These are phyloP conservation scores for Petasospora rhodanensis DNA, from an alignment of 1,139 yeast species.

Conservation along the genomic window DNA sequence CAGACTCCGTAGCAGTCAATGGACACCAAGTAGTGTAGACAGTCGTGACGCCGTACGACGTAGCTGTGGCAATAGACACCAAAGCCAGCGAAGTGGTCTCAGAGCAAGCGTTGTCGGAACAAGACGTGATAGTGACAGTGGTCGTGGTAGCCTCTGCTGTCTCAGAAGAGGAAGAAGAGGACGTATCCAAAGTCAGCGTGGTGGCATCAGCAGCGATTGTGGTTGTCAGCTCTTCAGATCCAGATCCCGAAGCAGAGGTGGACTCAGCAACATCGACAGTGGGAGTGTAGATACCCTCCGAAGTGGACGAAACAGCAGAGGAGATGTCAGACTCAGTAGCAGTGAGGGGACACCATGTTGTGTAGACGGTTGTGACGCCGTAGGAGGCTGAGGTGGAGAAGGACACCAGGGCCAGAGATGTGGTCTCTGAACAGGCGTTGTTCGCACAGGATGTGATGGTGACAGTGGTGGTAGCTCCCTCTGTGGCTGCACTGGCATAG, in stretches of 20 bases:
- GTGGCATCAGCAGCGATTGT: neutral
- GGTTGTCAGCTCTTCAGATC: neutral
- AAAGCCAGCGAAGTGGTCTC: slow-evolving; percentile 33
- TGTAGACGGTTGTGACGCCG: slow-evolving; percentile 26
- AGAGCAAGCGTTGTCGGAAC: slow-evolving; percentile 1
- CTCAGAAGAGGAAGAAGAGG: neutral
- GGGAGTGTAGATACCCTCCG: no score
- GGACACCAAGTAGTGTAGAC: slow-evolving; percentile 35
- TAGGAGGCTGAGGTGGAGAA: slow-evolving; percentile 30
- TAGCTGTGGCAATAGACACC: slow-evolving; percentile 31
- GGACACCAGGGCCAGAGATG: slow-evolving; percentile 35
- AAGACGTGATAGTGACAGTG: slow-evolving; percentile 2
- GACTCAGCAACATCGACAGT: no score
- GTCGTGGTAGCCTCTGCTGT: neutral
- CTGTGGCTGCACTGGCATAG: slow-evolving; percentile 2
- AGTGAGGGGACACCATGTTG: slow-evolving; percentile 34
- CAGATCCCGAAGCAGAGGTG: no score
- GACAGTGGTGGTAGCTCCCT: slow-evolving; percentile 19
- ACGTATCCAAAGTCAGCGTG: neutral
- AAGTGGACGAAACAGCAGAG: no score
- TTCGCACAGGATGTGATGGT: slow-evolving; percentile 39
- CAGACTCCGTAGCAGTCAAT: slow-evolving; percentile 4
- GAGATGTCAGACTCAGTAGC: neutral
- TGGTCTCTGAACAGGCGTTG: slow-evolving; percentile 29
- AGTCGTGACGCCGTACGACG: slow-evolving; percentile 27